Evolutionary conservation across 169 alveolate genomes (phyloP), one percentile per base, ranked within the genome.

Genomic region (Eimeria necatrix): DNA sequence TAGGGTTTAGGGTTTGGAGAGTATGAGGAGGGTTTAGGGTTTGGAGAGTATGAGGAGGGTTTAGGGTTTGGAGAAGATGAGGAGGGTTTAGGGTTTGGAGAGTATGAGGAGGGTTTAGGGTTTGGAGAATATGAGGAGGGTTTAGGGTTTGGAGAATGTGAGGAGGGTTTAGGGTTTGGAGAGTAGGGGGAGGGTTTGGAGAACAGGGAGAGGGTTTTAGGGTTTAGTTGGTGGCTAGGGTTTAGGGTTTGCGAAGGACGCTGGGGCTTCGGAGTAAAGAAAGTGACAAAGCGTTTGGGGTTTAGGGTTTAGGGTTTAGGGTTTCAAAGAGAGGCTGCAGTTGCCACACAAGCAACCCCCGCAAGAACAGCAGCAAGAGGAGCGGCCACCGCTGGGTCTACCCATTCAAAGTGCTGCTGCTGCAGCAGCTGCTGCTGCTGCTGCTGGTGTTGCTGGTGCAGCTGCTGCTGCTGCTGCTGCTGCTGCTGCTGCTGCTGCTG

Each of bases 391-490:
- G 68, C 20, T 14, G 68, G 20, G 20, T 56, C 68, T 22, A 68
- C 9, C 22, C 48, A 68, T n/a, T 16, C 78, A 68, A 68, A 68
- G 48, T 20, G 78, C 78, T 68, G 78, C 78, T 56, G 68, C 68
- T 56, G 68, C 68, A 14, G 68, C 68, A 0, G 78, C 41, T 68
- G 78, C 78, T 68, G 78, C 78, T 68, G 48, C 48, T 22, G 78
- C 78, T 20, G 22, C 41, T 68, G 78, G 14, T 68, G 78, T n/a
- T 68, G 78, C 48, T 22, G 78, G 48, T 20, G 78, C 78, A 2
- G 78, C 78, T 56, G 78, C 78, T 68, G 78, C 41, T 68, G 78
- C 48, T 16, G 78, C 41, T 68, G 78, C 48, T 68, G 78, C 4
- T 68, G 48, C 48, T 22, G 78, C 78, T 20, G 22, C 41, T 68